These are phyloP conservation scores for Trichoderma arundinaceum DNA, from an alignment of 2,329 filamentous ascomycete genomes.

Conservation along the genomic window DNA sequence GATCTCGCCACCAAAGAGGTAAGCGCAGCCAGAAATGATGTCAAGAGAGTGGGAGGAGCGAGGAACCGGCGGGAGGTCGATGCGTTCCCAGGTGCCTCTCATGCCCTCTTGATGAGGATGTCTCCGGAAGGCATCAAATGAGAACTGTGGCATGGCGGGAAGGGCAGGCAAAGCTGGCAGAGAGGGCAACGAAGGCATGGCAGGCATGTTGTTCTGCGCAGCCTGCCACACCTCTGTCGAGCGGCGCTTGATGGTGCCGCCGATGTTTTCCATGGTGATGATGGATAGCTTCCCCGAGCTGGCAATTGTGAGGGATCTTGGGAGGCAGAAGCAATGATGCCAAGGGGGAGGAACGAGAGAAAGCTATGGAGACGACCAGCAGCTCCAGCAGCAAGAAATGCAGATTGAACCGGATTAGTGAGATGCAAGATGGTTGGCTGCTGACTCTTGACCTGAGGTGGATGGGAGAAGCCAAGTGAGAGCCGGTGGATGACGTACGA, in stretches of 20 bases:
- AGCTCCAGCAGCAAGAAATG: slow-evolving; percentile 16
- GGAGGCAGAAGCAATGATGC: neutral
- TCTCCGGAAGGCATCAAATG: slow-evolving; percentile 23
- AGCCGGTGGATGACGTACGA: slow-evolving; percentile 23
- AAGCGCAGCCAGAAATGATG: slow-evolving; percentile 60
- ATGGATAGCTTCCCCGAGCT: slow-evolving; percentile 2
- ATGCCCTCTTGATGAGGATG: slow-evolving; percentile 43
- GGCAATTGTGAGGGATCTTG: neutral
- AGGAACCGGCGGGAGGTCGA: slow-evolving; percentile 61
- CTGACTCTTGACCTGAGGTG: slow-evolving; percentile 19
- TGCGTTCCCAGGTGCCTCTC: slow-evolving; percentile 66
- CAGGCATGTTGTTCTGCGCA: slow-evolving; percentile 53
- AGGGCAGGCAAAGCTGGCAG: slow-evolving; percentile 36
- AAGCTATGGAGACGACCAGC: neutral
- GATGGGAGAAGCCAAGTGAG: slow-evolving; percentile 3
- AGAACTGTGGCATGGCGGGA: slow-evolving; percentile 33
- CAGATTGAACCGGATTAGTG: slow-evolving; percentile 22
- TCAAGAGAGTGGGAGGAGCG: slow-evolving; percentile 78
- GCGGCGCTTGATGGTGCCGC: slow-evolving; percentile 58
- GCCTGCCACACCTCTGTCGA: slow-evolving; percentile 59
- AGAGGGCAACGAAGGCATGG: slow-evolving; percentile 41
- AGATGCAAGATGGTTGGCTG: slow-evolving; percentile 29
- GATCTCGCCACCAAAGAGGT: slow-evolving; percentile 80
- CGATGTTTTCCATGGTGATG: slow-evolving; percentile 58
- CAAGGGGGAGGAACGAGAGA: neutral